Conservation (phyloP, 257 asterid species). For the Solanum piurae region DNA sequence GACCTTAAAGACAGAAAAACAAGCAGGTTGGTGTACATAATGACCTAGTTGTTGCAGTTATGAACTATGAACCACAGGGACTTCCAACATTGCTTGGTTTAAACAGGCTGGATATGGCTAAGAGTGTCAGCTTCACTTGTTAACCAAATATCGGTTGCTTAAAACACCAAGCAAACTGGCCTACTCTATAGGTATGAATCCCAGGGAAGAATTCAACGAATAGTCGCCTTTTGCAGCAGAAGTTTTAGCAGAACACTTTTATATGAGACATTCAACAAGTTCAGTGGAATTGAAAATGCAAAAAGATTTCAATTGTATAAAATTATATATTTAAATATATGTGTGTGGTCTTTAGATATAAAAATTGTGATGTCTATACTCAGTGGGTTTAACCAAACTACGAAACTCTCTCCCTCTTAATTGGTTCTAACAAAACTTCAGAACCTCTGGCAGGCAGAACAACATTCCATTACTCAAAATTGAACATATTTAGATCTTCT, state of each 20-base stretch:
- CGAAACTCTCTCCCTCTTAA: neutral
- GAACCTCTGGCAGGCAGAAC: neutral
- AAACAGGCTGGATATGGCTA: neutral
- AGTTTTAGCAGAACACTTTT: neutral
- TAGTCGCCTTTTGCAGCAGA: neutral
- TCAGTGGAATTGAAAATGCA: neutral
- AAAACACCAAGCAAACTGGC: neutral
- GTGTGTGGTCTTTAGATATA: neutral
- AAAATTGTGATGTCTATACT: neutral
- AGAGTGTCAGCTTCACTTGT: neutral
- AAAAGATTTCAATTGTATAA: neutral
- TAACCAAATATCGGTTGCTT: neutral
- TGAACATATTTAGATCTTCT: neutral
- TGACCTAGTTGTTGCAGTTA: neutral
- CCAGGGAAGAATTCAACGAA: neutral
- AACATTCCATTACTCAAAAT: neutral
- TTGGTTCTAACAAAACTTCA: neutral
- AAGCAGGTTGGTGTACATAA: neutral
- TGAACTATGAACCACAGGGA: neutral
- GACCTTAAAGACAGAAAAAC: neutral
- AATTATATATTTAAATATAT: neutral
- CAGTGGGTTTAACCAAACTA: neutral
- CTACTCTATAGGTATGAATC: neutral
- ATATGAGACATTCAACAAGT: neutral
- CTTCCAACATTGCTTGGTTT: neutral